These are phyloP conservation scores for Monilinia fructicola DNA, from an alignment of 2,329 filamentous ascomycete genomes.

Conservation along the genomic window DNA sequence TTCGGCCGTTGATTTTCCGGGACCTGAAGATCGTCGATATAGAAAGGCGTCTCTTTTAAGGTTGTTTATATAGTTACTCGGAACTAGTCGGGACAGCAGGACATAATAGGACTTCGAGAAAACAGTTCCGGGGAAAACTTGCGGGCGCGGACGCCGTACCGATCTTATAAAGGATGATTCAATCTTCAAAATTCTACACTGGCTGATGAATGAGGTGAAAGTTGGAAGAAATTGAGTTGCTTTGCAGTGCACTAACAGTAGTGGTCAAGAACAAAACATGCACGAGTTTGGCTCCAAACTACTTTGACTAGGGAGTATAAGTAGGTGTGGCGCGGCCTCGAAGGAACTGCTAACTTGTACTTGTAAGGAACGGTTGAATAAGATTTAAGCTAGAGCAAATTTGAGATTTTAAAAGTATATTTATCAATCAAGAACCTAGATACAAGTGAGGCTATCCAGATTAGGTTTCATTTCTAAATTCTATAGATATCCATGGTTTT, in stretches of 20 bases:
- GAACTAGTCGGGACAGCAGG: not conserved
- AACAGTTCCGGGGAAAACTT: not conserved
- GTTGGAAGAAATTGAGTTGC: not conserved
- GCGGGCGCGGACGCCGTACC: not conserved
- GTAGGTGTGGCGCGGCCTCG: not conserved
- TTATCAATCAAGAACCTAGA: not conserved
- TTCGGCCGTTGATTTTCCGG: not conserved
- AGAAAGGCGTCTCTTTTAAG: not conserved
- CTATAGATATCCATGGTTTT: not conserved
- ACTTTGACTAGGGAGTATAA: conserved; percentile 5
- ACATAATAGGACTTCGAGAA: conserved; percentile 2
- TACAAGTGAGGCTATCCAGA: not conserved
- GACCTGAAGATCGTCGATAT: not conserved
- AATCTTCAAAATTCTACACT: not conserved
- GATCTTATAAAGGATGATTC: not conserved
- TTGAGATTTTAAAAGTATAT: not conserved
- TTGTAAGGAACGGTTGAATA: not conserved
- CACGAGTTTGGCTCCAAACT: conserved; percentile 15
- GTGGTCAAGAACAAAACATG: not conserved
- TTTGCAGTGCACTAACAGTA: not conserved
- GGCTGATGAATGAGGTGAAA: not conserved
- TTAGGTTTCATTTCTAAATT: not conserved
- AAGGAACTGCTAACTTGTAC: not conserved
- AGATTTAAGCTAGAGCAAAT: not conserved
- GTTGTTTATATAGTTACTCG: not conserved